phyloP scores from a whole-genome alignment of 345 rosid species.

The Stellera chamaejasme region DNA sequence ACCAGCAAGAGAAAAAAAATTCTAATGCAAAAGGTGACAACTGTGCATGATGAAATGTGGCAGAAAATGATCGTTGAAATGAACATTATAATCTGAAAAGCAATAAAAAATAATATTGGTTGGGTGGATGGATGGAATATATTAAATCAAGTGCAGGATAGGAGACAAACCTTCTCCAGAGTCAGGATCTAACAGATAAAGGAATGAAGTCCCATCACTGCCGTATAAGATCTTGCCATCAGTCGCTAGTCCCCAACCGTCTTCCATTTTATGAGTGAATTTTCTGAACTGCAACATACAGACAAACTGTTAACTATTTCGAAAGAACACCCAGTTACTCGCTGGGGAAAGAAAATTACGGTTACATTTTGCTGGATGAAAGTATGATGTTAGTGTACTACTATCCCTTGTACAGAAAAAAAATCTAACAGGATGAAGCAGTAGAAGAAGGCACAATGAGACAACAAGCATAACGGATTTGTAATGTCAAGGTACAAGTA shows the following conservation, averaged over 20 bases:
- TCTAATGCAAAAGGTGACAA: not conserved
- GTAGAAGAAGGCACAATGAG: too few species aligned
- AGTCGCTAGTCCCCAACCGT: constrained; percentile 97
- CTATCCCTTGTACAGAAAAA: too few species aligned
- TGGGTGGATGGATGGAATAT: constrained; percentile 10
- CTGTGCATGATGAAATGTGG: not conserved
- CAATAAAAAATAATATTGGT: not conserved
- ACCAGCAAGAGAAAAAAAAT: not conserved
- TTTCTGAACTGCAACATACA: constrained; percentile 41
- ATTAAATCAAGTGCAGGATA: constrained; percentile 8
- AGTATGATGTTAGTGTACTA: too few species aligned
- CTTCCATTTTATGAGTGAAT: constrained; percentile 78
- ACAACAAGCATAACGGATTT: too few species aligned
- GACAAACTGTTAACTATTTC: constrained; percentile 1
- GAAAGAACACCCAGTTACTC: too few species aligned
- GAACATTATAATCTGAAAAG: not conserved
- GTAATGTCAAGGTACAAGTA: too few species aligned
- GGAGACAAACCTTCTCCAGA: constrained; percentile 53
- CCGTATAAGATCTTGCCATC: constrained; percentile 83
- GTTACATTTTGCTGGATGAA: too few species aligned
- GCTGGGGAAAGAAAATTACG: too few species aligned
- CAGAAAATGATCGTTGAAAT: constrained; percentile 1
- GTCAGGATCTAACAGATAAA: constrained; percentile 66
- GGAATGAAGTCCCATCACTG: constrained; percentile 81
- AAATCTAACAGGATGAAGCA: too few species aligned